phyloP scores from a whole-genome alignment of 2,329 filamentous ascomycete species.

The Beauveria rudraprayagi region DNA sequence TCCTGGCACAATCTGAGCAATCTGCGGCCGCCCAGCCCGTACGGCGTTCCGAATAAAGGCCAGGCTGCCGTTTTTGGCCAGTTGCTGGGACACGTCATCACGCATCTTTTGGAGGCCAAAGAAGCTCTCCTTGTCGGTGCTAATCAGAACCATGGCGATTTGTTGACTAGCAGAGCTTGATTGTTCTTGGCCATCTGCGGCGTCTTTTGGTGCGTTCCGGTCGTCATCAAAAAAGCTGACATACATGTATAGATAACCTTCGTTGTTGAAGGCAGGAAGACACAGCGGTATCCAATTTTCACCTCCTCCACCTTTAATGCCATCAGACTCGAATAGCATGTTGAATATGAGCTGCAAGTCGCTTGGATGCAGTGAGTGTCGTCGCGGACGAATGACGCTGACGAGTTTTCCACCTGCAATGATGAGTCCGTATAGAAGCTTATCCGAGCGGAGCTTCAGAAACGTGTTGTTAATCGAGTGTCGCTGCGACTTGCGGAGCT shows the following conservation, averaged over 20 bases:
- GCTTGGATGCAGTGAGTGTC: slow-evolving; percentile 90
- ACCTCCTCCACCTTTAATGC: slow-evolving; percentile 79
- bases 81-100: slow-evolving; percentile 55
- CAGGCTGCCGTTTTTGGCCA: slow-evolving; percentile 69
- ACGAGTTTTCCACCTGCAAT: slow-evolving; percentile 89
- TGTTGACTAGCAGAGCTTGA: slow-evolving; percentile 54
- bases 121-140: slow-evolving; percentile 86
- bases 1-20: slow-evolving; percentile 70
- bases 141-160: slow-evolving; percentile 88
- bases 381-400: slow-evolving; percentile 87
- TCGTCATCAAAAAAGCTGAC: slow-evolving; percentile 80
- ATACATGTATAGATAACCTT: slow-evolving; percentile 97
- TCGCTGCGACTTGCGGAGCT: slow-evolving; percentile 79
- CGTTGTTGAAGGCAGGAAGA: slow-evolving; percentile 93
- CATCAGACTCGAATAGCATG: slow-evolving; percentile 95
- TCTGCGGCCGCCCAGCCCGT: slow-evolving; percentile 59
- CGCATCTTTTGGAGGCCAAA: slow-evolving; percentile 74
- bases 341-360: slow-evolving; percentile 97
- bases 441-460: slow-evolving; percentile 66
- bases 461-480: slow-evolving; percentile 80
- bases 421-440: slow-evolving; percentile 84
- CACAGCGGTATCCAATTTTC: slow-evolving; percentile 98
- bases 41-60: slow-evolving; percentile 66
- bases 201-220: slow-evolving; percentile 21
- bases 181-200: slow-evolving; percentile 47